These are phyloP conservation scores for Aspergillus conjunctus DNA, from an alignment of 495 filamentous ascomycete genomes.

Conservation along the genomic window DNA sequence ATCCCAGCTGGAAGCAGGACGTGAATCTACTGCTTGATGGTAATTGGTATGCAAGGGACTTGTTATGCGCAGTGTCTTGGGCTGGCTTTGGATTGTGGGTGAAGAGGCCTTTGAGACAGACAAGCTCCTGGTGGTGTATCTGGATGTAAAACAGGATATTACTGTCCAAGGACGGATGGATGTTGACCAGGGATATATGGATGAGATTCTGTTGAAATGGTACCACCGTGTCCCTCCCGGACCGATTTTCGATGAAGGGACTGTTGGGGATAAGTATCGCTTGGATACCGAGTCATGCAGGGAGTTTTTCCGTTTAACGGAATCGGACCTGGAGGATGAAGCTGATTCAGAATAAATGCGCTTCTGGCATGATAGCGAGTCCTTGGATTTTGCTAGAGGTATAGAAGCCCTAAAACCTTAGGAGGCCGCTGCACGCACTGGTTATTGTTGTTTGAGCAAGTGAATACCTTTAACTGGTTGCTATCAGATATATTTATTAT, in stretches of 20 bases:
- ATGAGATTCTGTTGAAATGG: not conserved
- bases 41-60: not conserved
- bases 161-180: slow-evolving; percentile 1
- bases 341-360: too few species aligned
- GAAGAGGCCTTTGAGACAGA: slow-evolving; percentile 6
- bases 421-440: too few species aligned
- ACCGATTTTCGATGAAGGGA: not conserved
- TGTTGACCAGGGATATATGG: not conserved
- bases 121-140: not conserved
- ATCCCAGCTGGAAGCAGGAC: not conserved
- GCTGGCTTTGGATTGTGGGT: not conserved
- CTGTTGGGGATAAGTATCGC: not conserved
- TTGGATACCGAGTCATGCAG: not conserved
- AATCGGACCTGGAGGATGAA: not conserved
- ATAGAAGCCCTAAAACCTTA: too few species aligned
- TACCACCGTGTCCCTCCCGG: not conserved
- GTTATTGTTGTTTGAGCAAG: too few species aligned
- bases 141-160: slow-evolving; percentile 4
- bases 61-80: not conserved
- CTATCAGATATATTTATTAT: too few species aligned
- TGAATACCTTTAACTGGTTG: too few species aligned
- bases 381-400: too few species aligned
- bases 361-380: too few species aligned
- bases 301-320: not conserved
- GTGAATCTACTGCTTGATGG: slow-evolving; percentile 1